phyloP scores from a whole-genome alignment of 768 basidiomycete genomes.

The Paxillus involutus region DNA sequence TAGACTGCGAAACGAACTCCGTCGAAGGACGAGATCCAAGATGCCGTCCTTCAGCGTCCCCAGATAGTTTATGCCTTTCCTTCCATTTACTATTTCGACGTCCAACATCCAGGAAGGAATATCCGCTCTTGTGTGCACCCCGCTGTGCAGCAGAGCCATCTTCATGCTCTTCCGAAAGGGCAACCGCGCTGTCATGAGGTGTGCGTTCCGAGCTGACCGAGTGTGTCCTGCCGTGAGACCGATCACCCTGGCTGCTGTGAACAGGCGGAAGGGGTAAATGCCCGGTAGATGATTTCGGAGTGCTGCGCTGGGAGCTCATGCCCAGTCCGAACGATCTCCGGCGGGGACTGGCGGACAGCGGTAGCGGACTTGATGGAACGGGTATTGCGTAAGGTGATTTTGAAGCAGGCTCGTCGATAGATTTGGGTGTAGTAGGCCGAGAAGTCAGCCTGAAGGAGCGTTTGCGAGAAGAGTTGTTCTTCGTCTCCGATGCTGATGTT shows the following conservation, averaged over 20 bases:
- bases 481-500: slow-evolving; percentile 18
- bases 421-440: slow-evolving; percentile 31
- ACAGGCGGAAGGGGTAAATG: slow-evolving; percentile 26
- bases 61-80: slow-evolving; percentile 14
- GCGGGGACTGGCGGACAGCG: slow-evolving; percentile 34
- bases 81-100: slow-evolving; percentile 27
- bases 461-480: slow-evolving; percentile 21
- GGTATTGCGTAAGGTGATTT: slow-evolving; percentile 26
- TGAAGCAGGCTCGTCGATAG: slow-evolving; percentile 16
- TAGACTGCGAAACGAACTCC: slow-evolving; percentile 20
- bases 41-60: slow-evolving; percentile 3
- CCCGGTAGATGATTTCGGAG: slow-evolving; percentile 29
- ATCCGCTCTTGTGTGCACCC: slow-evolving; percentile 8
- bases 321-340: slow-evolving; percentile 32
- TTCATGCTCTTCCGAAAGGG: slow-evolving; percentile 26
- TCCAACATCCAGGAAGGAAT: slow-evolving; percentile 9
- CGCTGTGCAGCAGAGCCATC: slow-evolving; percentile 8
- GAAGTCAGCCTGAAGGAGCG: slow-evolving; percentile 32
- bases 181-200: slow-evolving; percentile 34
- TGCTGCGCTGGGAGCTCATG: slow-evolving; percentile 22
- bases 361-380: slow-evolving; percentile 28
- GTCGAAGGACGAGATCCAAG: slow-evolving; percentile 12
- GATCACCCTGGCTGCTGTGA: slow-evolving; percentile 9
- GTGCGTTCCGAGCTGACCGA: slow-evolving; percentile 30
- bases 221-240: slow-evolving; percentile 26